Base-by-base conservation (phyloP, 108 stramenopile species). In the Hondaea fermentalgiana region DNA sequence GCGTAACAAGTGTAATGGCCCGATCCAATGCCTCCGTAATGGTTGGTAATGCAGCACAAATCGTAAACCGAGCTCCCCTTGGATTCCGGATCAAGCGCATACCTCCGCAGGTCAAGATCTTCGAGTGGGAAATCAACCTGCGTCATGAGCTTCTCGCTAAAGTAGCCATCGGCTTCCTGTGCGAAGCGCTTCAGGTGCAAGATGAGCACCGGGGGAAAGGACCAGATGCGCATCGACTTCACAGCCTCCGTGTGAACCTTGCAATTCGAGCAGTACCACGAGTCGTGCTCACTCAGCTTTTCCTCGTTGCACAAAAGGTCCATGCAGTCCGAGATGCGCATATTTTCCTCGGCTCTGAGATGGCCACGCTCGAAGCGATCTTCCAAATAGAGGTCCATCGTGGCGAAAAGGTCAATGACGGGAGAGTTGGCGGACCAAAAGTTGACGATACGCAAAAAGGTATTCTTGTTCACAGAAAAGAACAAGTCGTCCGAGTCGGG, bases 1-100 rank as follows among this genome's bases (percentile, higher is more conserved):
- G 96, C 96, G 83, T 95, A 95, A 4, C 98, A 97, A 29, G 98
- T 98, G 93, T 99, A 99, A 90, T 99, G 98, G 0, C 98, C 98
- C n/a, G 97, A 98, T 44, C 98, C 97, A 58, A 99, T 92, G 29
- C 97, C 97, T 49, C 99, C 99, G 64, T 94, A 96, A 88, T 99
- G 99, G 89, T 99, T 97, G 69, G 97, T 97, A 4, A 99, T 98
- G 19, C 97, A 98, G 90, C 96, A 99, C 87, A 97, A 96, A 90
- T 99, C 98, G 89, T 99, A 99, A 25, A 98, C 91, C 3, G 97
- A 95, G 49, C 96, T 94, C 47, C 91, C 92, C 44, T 91, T 91
- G 23, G 92, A 58, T 17, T 44, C 89, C 91, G 94, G 95, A 55
- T 90, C 89, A 4, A 94, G 89, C 5, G 97, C 95, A 44, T 91